Evolutionary conservation across 495 filamentous ascomycete species (phyloP).

Genomic region (Daldinia bambusicola): DNA sequence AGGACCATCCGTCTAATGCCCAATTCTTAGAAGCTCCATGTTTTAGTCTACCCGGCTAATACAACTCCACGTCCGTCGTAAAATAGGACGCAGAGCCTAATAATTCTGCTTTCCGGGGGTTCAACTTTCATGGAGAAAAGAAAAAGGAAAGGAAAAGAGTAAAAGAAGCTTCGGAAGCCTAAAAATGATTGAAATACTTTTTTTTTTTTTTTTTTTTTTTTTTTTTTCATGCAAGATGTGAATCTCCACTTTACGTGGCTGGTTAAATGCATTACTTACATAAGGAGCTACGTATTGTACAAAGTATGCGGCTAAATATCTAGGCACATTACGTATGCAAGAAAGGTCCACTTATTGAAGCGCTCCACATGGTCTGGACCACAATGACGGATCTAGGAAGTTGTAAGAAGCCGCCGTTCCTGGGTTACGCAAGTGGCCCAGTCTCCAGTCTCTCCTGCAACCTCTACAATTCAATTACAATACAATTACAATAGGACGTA

Average conservation of each 20-base stretch:
- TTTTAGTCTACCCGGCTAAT: conserved; percentile 60
- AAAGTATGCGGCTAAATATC: conserved; percentile 17
- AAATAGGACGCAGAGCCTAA: conserved; percentile 54
- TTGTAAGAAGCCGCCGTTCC: conserved; percentile 6
- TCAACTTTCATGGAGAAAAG: conserved; percentile 58
- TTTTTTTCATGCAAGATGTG: conserved; percentile 12
- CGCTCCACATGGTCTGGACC: conserved; percentile 19
- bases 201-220: too few relatives aligned
- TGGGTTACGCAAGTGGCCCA: conserved; percentile 37
- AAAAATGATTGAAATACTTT: conserved; percentile 17
- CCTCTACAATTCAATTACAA: conserved; percentile 3
- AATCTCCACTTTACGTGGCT: conserved; percentile 29
- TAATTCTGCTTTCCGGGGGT: conserved; percentile 54
- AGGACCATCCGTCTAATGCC: conserved; percentile 51
- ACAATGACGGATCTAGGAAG: conserved; percentile 30
- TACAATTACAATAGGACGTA: conserved; percentile 1
- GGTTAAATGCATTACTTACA: background rate
- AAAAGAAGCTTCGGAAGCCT: conserved; percentile 3
- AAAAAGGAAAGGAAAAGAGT: conserved; percentile 46
- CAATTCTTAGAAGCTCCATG: conserved; percentile 63
- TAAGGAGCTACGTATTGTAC: too few relatives aligned
- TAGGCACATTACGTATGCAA: too few relatives aligned
- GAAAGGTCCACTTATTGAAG: background rate
- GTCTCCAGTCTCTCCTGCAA: conserved; percentile 29
- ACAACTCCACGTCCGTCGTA: conserved; percentile 56